Evolutionary conservation across 805 yeast species (phyloP).

Genomic region (Saccharomycopsis olivae): DNA sequence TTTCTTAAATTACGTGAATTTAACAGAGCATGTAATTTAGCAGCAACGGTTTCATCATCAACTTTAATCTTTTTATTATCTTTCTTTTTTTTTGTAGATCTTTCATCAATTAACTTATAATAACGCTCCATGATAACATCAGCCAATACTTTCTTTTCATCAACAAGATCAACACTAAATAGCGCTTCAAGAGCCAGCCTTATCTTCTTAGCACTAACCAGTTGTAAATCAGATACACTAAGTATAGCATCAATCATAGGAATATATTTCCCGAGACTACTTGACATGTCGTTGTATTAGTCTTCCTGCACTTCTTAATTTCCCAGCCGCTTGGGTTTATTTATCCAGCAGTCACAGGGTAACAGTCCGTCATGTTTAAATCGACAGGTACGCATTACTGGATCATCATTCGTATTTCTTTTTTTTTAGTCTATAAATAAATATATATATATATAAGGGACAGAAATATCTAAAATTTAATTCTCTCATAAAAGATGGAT

Average conservation of each 20-base stretch:
- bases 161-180: constrained; percentile 43
- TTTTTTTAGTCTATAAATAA: too few relatives aligned
- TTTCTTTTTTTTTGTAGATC: constrained; percentile 25
- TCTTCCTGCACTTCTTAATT: too few relatives aligned
- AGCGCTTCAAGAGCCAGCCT: constrained; percentile 65
- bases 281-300: too few relatives aligned
- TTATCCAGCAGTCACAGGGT: too few relatives aligned
- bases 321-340: too few relatives aligned
- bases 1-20: constrained; percentile 7
- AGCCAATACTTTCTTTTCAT: constrained; percentile 45
- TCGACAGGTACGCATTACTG: too few relatives aligned
- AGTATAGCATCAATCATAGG: constrained; percentile 70
- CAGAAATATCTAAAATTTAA: too few relatives aligned
- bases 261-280: constrained; percentile 29
- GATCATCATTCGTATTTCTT: too few relatives aligned
- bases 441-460: too few relatives aligned
- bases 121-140: constrained; percentile 51
- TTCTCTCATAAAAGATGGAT: too few relatives aligned
- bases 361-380: too few relatives aligned
- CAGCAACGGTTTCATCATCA: constrained; percentile 44
- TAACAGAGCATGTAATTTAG: constrained; percentile 28
- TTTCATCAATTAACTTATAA: constrained; percentile 33
- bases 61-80: constrained; percentile 29
- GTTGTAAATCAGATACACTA: constrained; percentile 56
- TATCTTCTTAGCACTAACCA: constrained; percentile 60